Conservation (phyloP, 805 yeast species). For the Sugiyamaella smithiae region DNA sequence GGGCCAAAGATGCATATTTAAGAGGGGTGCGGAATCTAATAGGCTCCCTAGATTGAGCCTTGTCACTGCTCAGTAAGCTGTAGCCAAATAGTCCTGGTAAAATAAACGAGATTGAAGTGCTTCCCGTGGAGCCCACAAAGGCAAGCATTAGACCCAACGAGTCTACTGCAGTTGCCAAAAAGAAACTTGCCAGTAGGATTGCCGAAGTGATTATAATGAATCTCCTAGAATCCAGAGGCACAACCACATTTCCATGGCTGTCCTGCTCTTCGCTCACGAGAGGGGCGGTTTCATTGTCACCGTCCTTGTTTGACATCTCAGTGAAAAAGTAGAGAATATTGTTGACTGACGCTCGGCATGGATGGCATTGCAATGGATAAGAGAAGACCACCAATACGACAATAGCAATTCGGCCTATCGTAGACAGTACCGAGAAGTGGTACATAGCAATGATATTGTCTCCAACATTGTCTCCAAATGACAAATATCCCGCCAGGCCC, state of each 20-base stretch:
- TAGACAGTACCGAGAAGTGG: constrained; percentile 63
- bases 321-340: constrained; percentile 54
- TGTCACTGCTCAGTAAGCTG: constrained; percentile 52
- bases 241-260: constrained; percentile 13
- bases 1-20: constrained; percentile 50
- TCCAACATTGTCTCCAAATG: constrained; percentile 76
- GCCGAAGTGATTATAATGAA: constrained; percentile 41
- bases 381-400: constrained; percentile 76
- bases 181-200: constrained; percentile 54
- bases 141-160: constrained; percentile 83
- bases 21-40: constrained; percentile 23
- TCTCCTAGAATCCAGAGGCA: constrained; percentile 23
- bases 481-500: constrained; percentile 79
- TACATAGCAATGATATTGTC: constrained; percentile 80
- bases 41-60: constrained; percentile 21
- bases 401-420: constrained; percentile 76
- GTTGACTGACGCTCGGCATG: constrained; percentile 78
- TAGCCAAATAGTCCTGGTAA: constrained; percentile 87
- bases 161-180: constrained; percentile 60
- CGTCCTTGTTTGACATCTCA: constrained; percentile 28
- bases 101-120: constrained; percentile 86
- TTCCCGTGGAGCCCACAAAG: constrained; percentile 89
- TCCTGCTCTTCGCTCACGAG: constrained; percentile 4
- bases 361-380: constrained; percentile 89
- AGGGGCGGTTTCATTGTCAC: constrained; percentile 2